A percentile compares a stretch with the other conserved stretches of the same genome.
Conservation (phyloP, 345 rosid genomes). For the Passiflora organensis region DNA sequence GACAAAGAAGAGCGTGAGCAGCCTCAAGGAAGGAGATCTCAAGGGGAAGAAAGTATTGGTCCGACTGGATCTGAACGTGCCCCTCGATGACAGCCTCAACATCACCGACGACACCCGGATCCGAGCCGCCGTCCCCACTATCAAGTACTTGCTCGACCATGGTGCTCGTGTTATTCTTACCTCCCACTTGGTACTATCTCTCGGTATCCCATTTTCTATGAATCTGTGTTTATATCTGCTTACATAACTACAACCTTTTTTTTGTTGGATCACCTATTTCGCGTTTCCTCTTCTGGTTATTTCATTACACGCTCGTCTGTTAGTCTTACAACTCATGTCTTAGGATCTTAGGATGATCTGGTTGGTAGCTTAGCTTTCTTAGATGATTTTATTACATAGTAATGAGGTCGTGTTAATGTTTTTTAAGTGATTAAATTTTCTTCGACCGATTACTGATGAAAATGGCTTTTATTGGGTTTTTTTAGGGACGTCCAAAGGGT, state of each 20-base stretch:
- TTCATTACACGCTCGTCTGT: too few species aligned
- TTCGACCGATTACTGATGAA: too few species aligned
- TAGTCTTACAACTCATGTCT: too few species aligned
- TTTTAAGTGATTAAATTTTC: too few species aligned
- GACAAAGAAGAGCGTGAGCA: constrained; percentile 50
- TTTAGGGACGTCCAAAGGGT: constrained; percentile 95
- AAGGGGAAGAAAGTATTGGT: constrained; percentile 67
- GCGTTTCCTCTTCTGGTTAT: too few species aligned
- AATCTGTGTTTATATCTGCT: not conserved
- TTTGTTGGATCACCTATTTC: too few species aligned
- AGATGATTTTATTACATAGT: not conserved
- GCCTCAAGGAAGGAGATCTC: constrained; percentile 46
- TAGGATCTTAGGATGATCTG: too few species aligned
- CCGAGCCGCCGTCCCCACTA: constrained; percentile 36
- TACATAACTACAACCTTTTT: too few species aligned
- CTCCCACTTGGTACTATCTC: constrained; percentile 21
- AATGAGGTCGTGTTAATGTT: too few species aligned
- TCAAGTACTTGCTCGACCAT: constrained; percentile 23
- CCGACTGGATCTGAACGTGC: constrained; percentile 34
- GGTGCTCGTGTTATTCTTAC: constrained; percentile 22
- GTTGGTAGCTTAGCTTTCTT: too few species aligned
- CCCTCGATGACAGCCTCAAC: constrained; percentile 26
- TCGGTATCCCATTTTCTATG: not conserved
- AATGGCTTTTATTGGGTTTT: too few species aligned
- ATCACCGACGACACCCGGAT: constrained; percentile 32